A percentile compares a stretch with the other conserved stretches of the same genome.
These are phyloP conservation scores for Escallonia herrerae DNA, from an alignment of 129 eudicot species.

Conservation along the genomic window DNA sequence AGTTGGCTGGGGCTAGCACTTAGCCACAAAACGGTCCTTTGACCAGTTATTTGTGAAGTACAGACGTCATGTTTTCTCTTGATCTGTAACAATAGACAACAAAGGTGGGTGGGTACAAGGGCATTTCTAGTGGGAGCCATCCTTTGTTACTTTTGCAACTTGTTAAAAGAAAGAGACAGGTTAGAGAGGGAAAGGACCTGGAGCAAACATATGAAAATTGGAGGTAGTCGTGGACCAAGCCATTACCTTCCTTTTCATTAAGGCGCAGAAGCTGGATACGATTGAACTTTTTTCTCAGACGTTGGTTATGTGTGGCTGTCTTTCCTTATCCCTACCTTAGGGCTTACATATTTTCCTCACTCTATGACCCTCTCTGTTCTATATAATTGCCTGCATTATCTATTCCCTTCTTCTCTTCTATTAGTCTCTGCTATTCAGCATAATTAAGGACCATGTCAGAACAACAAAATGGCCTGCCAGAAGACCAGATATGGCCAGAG, in stretches of 20 bases:
- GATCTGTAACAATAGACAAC: no score
- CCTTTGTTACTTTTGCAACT: neutral
- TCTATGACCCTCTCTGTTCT: neutral
- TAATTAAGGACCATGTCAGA: conserved; percentile 38
- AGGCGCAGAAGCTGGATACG: conserved; percentile 43
- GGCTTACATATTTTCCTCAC: conserved; percentile 2
- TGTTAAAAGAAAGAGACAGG: neutral
- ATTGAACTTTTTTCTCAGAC: conserved; percentile 34
- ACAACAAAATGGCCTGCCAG: conserved; percentile 36
- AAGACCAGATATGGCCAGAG: conserved; percentile 57
- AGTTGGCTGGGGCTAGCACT: neutral
- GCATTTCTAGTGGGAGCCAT: conserved; percentile 9
- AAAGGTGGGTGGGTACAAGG: neutral
- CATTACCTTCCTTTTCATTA: conserved; percentile 38
- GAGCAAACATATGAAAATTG: conserved; percentile 27
- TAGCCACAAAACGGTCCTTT: conserved; percentile 1
- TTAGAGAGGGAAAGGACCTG: conserved; percentile 8
- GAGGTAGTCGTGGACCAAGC: conserved; percentile 81
- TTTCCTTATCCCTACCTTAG: conserved; percentile 61
- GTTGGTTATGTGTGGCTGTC: conserved; percentile 79
- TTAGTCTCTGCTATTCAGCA: conserved; percentile 16
- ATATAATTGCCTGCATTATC: conserved; percentile 25
- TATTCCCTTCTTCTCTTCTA: conserved; percentile 23
- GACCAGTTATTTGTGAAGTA: conserved; percentile 1
- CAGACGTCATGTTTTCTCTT: neutral